Percentiles rank a stretch among this genome's conserved stretches.
These are phyloP conservation scores for Malus hybrid DNA, from an alignment of 331 rosid species.

Conservation along the genomic window DNA sequence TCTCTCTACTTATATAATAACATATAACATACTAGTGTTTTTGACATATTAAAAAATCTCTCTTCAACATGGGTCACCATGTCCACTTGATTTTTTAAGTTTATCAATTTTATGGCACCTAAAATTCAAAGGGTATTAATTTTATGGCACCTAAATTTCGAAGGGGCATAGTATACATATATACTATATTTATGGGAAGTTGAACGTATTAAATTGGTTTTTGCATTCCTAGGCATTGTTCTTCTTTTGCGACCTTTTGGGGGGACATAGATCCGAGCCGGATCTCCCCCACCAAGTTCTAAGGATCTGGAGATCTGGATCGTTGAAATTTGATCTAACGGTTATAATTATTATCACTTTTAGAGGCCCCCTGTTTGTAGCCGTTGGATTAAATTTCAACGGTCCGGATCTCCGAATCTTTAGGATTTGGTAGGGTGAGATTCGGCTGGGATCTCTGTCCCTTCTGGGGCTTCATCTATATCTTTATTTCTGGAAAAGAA, in stretches of 20 bases:
- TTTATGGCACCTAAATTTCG: background rate
- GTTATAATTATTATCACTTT: too few species aligned
- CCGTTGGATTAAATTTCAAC: too few species aligned
- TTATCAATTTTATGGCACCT: background rate
- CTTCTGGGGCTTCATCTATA: conserved; percentile 10
- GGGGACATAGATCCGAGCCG: too few species aligned
- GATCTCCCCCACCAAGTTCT: too few species aligned
- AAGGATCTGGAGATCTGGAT: too few species aligned
- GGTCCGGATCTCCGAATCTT: too few species aligned
- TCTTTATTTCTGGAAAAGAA: conserved; percentile 1
- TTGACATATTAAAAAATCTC: too few species aligned
- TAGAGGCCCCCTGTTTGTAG: too few species aligned
- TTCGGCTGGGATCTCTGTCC: background rate
- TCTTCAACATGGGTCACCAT: conserved; percentile 45
- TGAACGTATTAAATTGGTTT: conserved; percentile 16
- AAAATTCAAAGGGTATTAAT: background rate
- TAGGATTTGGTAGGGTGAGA: too few species aligned
- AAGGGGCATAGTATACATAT: background rate
- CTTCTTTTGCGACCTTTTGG: conserved; percentile 16
- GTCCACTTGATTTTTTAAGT: conserved; percentile 18
- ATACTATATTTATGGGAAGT: conserved; percentile 15
- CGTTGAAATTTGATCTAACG: too few species aligned
- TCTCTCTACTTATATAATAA: too few species aligned
- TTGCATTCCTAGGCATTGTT: conserved; percentile 25
- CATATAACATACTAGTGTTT: too few species aligned